Evolutionary conservation across 768 basidiomycete genomes (phyloP), one percentile per base, ranked within the genome.

Genomic region (Serendipita sp.): DNA sequence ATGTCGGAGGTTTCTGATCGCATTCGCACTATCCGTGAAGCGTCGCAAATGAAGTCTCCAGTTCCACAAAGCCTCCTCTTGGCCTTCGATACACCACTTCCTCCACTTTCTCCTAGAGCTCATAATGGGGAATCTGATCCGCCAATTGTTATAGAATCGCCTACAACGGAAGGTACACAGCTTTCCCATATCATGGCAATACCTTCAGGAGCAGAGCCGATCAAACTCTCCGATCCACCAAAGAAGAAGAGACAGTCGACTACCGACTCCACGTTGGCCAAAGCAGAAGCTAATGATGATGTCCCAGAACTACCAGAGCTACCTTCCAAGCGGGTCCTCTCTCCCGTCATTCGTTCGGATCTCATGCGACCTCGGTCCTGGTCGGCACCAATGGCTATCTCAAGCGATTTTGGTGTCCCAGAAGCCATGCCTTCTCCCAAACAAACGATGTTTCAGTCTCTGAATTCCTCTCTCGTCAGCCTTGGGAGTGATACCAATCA

Each of bases 51-150:
- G 27, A 27, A 36, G 36, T 60, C 55, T 11, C 27, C 36, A 8
- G 55, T 60, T 11, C 55, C 55, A 60, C 55, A 60, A 36, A 60
- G 55, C 36, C 55, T 60, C 34, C 55, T 60, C 55, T n/a, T 60
- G 8, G 55, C 55, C 18, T 33, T 60, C 10, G 36, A 60, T n/a
- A 60, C 55, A 8, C 55, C 55, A 8, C 34, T 60, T 23, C 10
- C 16, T 11, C 55, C 55, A 31, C 29, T 60, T 33, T 27, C 55
- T 27, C 55, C 55, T n/a, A 16, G 16, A 29, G 33, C 29, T 23
- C 34, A 8, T 10, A n/a, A 11, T 8, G 33, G 1, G 4, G 55
- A 33, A n/a, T 23, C 29, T 10, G 55, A 60, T 36, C 23, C 18
- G 27, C 16, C 11, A 2, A n/a, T 60, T 37, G 16, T 60, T 8